Evolutionary conservation across 2,329 filamentous ascomycete genomes (phyloP).

Genomic region (Cladophialophora carrionii): DNA sequence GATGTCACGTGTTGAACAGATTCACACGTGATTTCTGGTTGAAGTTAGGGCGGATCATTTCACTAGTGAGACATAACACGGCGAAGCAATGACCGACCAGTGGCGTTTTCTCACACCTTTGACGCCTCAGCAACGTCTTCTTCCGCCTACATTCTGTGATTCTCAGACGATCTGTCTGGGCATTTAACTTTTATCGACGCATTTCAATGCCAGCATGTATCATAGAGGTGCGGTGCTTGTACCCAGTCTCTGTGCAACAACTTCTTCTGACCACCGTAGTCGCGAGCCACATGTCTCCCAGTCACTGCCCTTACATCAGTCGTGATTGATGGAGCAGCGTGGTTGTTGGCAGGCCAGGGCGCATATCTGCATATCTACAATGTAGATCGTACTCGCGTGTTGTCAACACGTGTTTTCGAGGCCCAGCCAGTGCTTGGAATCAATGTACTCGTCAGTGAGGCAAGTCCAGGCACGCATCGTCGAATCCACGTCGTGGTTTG

Average conservation of each 20-base stretch:
- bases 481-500: slow-evolving; percentile 55
- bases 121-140: not conserved
- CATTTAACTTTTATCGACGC: slow-evolving; percentile 1
- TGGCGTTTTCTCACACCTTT: not conserved
- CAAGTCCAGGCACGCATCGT: slow-evolving; percentile 25
- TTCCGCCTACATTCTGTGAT: not conserved
- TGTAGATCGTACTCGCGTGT: slow-evolving; percentile 46
- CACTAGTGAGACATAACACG: not conserved
- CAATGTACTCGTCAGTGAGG: slow-evolving; percentile 21
- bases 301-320: slow-evolving; percentile 48
- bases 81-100: not conserved
- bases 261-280: slow-evolving; percentile 15
- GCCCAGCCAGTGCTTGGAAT: slow-evolving; percentile 32
- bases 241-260: not conserved
- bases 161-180: not conserved
- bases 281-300: slow-evolving; percentile 44
- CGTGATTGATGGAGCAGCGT: slow-evolving; percentile 37
- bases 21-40: too few relatives aligned
- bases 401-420: slow-evolving; percentile 37
- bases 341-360: slow-evolving; percentile 49
- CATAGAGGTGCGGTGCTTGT: slow-evolving; percentile 5
- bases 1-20: too few relatives aligned
- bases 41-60: not conserved
- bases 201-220: slow-evolving; percentile 15
- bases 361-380: slow-evolving; percentile 42